Conservation (phyloP, 164 flowering plant species). For the Tinospora cordifolia region DNA sequence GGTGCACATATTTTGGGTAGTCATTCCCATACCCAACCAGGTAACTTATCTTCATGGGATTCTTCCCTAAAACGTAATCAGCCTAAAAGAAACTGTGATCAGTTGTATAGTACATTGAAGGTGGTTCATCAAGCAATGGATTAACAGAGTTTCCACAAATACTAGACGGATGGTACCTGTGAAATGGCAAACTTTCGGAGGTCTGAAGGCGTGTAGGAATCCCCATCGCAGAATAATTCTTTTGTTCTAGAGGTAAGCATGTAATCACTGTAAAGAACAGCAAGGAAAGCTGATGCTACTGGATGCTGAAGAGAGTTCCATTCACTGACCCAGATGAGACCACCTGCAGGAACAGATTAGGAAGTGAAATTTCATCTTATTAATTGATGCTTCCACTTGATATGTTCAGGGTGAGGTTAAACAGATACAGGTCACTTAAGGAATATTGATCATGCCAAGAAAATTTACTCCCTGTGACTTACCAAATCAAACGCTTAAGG, state of each 20-base stretch:
- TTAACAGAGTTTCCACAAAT: background rate
- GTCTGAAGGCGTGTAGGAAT: conserved; percentile 46
- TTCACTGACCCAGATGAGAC: conserved; percentile 72
- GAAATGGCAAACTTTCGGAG: conserved; percentile 81
- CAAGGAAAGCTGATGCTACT: conserved; percentile 82
- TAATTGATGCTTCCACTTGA: background rate
- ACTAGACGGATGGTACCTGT: conserved; percentile 40
- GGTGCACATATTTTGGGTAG: conserved; percentile 74
- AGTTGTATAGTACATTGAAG: background rate
- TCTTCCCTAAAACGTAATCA: conserved; percentile 81
- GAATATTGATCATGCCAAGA: no score
- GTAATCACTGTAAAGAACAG: conserved; percentile 81
- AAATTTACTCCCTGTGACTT: no score
- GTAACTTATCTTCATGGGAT: conserved; percentile 74
- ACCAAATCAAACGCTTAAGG: no score
- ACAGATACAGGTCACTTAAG: background rate
- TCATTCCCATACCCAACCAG: conserved; percentile 83
- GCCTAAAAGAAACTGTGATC: conserved; percentile 40
- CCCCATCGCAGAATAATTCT: conserved; percentile 41
- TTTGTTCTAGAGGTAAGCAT: conserved; percentile 68
- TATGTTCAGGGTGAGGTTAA: background rate
- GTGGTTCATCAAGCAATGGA: background rate
- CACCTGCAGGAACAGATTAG: conserved; percentile 39
- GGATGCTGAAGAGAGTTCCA: conserved; percentile 89
- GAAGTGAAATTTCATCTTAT: background rate